Conservation (phyloP, 108 stramenopile genomes). For the Cylindrotheca fusiformis region DNA sequence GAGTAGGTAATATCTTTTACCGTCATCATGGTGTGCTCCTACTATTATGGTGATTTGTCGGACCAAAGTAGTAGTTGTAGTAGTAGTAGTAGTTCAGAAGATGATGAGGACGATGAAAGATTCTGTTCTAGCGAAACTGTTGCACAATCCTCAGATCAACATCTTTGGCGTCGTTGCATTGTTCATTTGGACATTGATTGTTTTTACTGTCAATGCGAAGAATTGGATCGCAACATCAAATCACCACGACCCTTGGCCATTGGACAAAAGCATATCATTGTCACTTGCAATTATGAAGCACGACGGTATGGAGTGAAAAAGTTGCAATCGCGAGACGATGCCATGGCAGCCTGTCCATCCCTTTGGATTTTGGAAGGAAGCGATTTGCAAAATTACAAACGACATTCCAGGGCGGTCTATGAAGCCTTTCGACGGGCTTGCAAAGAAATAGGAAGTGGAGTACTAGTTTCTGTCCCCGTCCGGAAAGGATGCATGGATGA, state of each 20-base stretch:
- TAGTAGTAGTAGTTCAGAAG: background rate
- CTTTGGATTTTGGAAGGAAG: conserved; percentile 58
- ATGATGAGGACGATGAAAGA: background rate
- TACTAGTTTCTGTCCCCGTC: conserved; percentile 2
- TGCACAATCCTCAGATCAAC: background rate
- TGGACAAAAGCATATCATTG: conserved; percentile 68
- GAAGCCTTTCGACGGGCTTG: conserved; percentile 42
- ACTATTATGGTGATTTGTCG: conserved; percentile 17
- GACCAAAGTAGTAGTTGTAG: conserved; percentile 2
- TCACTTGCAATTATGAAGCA: conserved; percentile 62
- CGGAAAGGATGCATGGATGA: conserved; percentile 51
- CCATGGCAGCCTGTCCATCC: conserved; percentile 40
- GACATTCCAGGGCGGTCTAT: conserved; percentile 41
- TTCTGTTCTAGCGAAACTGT: background rate
- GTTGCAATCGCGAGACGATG: conserved; percentile 31
- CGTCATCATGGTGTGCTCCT: too few relatives aligned
- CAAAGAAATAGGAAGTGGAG: conserved; percentile 4
- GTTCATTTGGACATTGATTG: conserved; percentile 65
- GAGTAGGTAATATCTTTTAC: too few relatives aligned
- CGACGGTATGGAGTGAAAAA: conserved; percentile 49
- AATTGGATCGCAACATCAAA: conserved; percentile 37
- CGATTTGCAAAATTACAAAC: conserved; percentile 45
- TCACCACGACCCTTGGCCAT: conserved; percentile 43
- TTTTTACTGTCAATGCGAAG: conserved; percentile 67
- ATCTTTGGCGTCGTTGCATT: conserved; percentile 27